Conservation (phyloP, 192 early-diverging fungal genomes). For the Radiomyces spectabilis region DNA sequence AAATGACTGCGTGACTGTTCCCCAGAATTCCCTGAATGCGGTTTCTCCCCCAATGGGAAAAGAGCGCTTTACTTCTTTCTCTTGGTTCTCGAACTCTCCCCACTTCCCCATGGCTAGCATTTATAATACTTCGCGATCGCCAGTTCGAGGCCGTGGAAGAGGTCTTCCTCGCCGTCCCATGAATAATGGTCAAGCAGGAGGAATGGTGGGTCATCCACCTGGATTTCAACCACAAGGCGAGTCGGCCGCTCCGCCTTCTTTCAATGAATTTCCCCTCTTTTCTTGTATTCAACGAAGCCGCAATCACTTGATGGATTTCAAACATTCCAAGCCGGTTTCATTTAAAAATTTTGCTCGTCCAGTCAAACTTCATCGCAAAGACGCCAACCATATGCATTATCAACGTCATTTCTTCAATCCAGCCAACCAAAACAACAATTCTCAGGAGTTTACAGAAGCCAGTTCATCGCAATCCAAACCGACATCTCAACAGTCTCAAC, state of each 20-base stretch:
- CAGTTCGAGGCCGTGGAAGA: background rate
- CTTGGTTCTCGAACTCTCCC: background rate
- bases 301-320: constrained; percentile 63
- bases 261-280: constrained; percentile 57
- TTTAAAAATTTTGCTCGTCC: constrained; percentile 49
- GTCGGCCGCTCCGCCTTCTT: too few relatives aligned
- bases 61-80: background rate
- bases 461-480: constrained; percentile 16
- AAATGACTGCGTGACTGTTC: too few relatives aligned
- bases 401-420: background rate
- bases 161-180: background rate
- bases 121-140: constrained; percentile 1
- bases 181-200: too few relatives aligned
- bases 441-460: background rate
- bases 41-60: too few relatives aligned
- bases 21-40: too few relatives aligned
- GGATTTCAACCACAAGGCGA: background rate
- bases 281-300: constrained; percentile 43
- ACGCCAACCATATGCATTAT: constrained; percentile 12
- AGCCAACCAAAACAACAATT: background rate
- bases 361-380: constrained; percentile 45
- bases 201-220: background rate
- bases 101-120: constrained; percentile 3
- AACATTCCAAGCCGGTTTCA: constrained; percentile 43
- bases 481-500: background rate